Base-by-base conservation (phyloP, 2,329 filamentous ascomycete species). In the Cytospora piceae region DNA sequence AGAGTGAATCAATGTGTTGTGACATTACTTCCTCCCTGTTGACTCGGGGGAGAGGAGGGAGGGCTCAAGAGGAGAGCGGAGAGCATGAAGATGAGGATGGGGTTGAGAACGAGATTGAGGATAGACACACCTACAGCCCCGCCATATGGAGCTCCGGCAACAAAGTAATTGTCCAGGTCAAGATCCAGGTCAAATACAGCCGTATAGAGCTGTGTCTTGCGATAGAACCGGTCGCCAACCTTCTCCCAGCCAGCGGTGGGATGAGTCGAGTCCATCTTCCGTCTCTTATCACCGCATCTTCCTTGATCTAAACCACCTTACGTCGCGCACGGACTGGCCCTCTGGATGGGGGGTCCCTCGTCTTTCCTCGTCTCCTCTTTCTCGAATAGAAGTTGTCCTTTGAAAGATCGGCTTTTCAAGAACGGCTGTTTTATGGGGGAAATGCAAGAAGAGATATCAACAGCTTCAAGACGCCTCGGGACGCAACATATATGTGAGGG, bases 171-270 rank as follows among this genome's bases (percentile, higher is more conserved):
- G 82, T 97, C 94, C 71, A 99, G 86, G 80, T 99, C 94, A 69
- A 97, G 83, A 75, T 97, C 93, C 75, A 91, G 87, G 78, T 97
- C 93, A 77, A 98, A 99, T 70, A 98, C 87, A 70, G 89, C 91
- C 68, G 93, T 94, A 82, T 98, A 99, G 68, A 97, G 87, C 78
- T 94, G 91, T 65, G 92, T 89, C 82, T 96, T 97, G 77, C 94
- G 92, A 81, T 98, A 99, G 83, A 96, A 98, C 74, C 88, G 90
- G 78, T 96, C 91, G 75, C 93, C 95, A 71, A 98, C 88, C 78
- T 87, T 91, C 82, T 97, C 93, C 95, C 95, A 99, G 78, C 94
- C 92, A 73, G 92, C 91, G 72, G 92, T 92, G 74, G 94, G 84
- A 78, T 86, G 83, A 74, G 83, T 79, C 70, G 80, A 78, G 72